Evolutionary conservation across 2,329 filamentous ascomycete species (phyloP).

Genomic region (Alternaria ethzedia): DNA sequence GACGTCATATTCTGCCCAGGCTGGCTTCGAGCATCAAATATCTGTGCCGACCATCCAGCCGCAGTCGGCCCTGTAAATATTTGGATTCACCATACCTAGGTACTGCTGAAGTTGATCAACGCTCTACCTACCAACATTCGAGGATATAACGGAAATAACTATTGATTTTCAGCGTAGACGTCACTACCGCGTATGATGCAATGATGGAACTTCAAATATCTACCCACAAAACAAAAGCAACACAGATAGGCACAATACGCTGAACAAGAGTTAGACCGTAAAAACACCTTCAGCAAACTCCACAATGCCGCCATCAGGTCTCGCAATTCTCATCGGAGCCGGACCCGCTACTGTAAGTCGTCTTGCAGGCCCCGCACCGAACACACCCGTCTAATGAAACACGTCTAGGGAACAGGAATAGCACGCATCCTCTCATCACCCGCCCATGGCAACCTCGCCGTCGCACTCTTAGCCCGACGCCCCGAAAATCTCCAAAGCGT

Average conservation of each 20-base stretch:
- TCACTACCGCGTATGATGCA: neutral
- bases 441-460: slow-evolving; percentile 61
- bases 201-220: neutral
- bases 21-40: neutral
- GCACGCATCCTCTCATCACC: slow-evolving; percentile 60
- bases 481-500: slow-evolving; percentile 54
- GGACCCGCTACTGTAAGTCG: slow-evolving; percentile 40
- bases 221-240: neutral
- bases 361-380: neutral
- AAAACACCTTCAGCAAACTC: neutral
- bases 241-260: neutral
- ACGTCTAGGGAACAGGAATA: slow-evolving; percentile 59
- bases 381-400: neutral
- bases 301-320: slow-evolving; percentile 36
- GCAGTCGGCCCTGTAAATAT: neutral
- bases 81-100: neutral
- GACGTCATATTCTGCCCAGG: neutral
- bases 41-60: neutral
- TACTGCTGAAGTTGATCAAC: neutral
- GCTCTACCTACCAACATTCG: neutral
- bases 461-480: slow-evolving; percentile 61
- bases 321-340: slow-evolving; percentile 44
- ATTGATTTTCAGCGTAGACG: neutral
- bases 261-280: neutral
- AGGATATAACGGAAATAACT: neutral